phyloP scores from a whole-genome alignment of 495 filamentous ascomycete species.

The Melanomma pulvis-pyrius region DNA sequence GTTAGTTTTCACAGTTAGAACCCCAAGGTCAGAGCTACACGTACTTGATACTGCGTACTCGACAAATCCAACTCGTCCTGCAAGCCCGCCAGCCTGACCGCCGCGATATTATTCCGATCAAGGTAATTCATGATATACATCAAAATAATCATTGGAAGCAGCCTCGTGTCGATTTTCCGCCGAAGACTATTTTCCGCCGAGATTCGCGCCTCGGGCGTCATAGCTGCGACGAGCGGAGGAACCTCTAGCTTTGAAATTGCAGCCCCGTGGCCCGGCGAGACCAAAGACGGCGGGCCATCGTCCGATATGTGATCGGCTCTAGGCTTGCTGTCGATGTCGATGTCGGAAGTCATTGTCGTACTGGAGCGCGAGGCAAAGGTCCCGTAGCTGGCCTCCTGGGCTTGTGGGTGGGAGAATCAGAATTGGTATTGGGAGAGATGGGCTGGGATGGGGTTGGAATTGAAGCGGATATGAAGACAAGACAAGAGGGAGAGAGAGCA shows the following conservation, averaged over 20 bases:
- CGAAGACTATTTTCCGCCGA: conserved; percentile 49
- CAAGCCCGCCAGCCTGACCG: conserved; percentile 57
- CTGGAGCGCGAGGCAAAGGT: conserved; percentile 13
- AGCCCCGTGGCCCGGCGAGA: conserved; percentile 15
- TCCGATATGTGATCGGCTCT: conserved; percentile 28
- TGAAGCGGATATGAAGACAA: not conserved
- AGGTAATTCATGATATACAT: conserved; percentile 86
- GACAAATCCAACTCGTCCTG: conserved; percentile 54
- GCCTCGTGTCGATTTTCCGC: conserved; percentile 65
- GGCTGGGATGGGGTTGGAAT: too few species aligned
- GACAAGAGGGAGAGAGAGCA: not conserved
- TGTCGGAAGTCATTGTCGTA: conserved; percentile 1
- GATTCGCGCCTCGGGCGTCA: conserved; percentile 16
- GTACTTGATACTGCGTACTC: conserved; percentile 53
- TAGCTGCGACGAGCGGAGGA: conserved; percentile 28
- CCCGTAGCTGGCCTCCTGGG: conserved; percentile 13
- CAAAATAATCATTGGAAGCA: conserved; percentile 65
- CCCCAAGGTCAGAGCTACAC: not conserved
- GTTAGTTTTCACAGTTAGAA: not conserved
- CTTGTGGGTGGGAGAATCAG: conserved; percentile 3
- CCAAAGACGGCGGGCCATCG: conserved; percentile 8
- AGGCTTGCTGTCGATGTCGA: conserved; percentile 10
- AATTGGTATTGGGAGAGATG: too few species aligned
- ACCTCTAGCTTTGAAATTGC: conserved; percentile 20
- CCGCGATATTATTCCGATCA: conserved; percentile 66